A percentile compares a stretch with the other conserved stretches of the same genome.
Evolutionary conservation across 768 basidiomycete species (phyloP).

Genomic region (Exidia glandulosa): DNA sequence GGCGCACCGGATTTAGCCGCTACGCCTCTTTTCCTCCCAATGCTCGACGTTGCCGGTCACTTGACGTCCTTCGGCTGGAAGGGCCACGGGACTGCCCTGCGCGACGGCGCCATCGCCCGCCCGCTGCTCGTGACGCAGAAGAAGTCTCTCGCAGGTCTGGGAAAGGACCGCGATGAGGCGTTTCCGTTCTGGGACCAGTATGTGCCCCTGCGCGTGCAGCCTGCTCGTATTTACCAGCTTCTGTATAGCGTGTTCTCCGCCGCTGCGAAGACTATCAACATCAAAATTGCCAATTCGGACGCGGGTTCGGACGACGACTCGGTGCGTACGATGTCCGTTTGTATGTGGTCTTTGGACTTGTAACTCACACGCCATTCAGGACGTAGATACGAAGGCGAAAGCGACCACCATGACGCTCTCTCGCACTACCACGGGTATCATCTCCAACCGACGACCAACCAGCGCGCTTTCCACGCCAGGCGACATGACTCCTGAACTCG

Average conservation of each 20-base stretch:
- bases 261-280: constrained; percentile 75
- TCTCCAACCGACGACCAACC: constrained; percentile 57
- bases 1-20: too few relatives aligned
- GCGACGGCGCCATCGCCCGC: constrained; percentile 63
- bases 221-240: background rate
- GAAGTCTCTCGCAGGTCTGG: constrained; percentile 73
- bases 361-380: background rate
- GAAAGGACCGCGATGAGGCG: constrained; percentile 89
- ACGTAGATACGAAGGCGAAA: background rate
- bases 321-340: background rate
- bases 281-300: constrained; percentile 38
- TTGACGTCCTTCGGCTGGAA: constrained; percentile 79
- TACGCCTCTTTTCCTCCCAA: background rate
- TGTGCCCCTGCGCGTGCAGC: constrained; percentile 22
- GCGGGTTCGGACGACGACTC: constrained; percentile 1
- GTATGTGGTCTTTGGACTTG: background rate
- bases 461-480: constrained; percentile 37
- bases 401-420: constrained; percentile 23
- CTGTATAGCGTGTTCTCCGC: too few relatives aligned
- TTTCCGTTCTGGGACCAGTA: constrained; percentile 99
- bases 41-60: constrained; percentile 55
- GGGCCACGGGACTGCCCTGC: constrained; percentile 77
- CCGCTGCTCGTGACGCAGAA: constrained; percentile 78
- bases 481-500: constrained; percentile 25
- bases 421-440: constrained; percentile 63